Conservation (phyloP, 352 stramenopile species). For the Globisporangium iwayamae region DNA sequence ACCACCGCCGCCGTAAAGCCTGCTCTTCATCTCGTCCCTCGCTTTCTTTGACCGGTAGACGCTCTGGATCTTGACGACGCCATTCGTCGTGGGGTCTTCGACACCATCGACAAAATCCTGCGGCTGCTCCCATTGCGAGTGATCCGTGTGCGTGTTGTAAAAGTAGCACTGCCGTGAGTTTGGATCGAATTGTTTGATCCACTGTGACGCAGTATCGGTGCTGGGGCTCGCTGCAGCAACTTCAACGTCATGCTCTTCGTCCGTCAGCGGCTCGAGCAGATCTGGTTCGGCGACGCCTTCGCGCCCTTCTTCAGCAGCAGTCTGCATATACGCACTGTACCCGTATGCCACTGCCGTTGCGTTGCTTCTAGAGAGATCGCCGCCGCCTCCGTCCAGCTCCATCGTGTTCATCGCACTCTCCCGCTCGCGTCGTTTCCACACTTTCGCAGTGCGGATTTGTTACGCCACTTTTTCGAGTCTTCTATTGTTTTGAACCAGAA, state of each 20-base stretch:
- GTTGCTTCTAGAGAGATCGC: not conserved
- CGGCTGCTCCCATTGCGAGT: conserved; percentile 43
- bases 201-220: conserved; percentile 18
- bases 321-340: not conserved
- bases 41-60: conserved; percentile 40
- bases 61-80: conserved; percentile 56
- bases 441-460: not conserved
- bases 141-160: conserved; percentile 38
- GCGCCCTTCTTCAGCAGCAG: not conserved
- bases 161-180: conserved; percentile 35
- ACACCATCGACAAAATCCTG: conserved; percentile 27
- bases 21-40: conserved; percentile 28
- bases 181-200: conserved; percentile 52
- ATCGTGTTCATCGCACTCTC: not conserved
- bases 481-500: too few species aligned
- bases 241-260: not conserved
- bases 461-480: too few species aligned
- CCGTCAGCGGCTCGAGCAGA: not conserved
- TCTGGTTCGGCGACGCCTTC: not conserved
- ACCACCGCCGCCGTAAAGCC: not conserved
- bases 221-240: conserved; percentile 3
- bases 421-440: not conserved
- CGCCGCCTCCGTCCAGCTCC: not conserved
- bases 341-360: not conserved
- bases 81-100: conserved; percentile 29